phyloP scores from a whole-genome alignment of 192 early-diverging fungal species.

The Backusella tarrabulga region DNA sequence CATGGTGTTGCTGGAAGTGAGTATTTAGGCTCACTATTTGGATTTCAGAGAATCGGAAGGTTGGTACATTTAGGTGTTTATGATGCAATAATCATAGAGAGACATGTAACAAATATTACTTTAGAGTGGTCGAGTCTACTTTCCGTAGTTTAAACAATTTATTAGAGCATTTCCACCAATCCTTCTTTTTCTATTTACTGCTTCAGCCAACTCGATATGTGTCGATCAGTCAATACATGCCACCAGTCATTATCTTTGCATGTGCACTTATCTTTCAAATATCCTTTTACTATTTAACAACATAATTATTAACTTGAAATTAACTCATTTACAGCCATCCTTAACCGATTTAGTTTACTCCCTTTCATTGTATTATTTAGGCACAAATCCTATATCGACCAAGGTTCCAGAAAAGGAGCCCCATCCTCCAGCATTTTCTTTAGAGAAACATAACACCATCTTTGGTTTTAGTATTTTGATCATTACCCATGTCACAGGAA shows the following conservation, averaged over 20 bases:
- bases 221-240: conserved; percentile 88
- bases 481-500: conserved; percentile 30
- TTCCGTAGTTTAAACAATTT: conserved; percentile 88
- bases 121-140: conserved; percentile 75
- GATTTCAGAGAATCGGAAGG: conserved; percentile 51
- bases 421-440: conserved; percentile 26
- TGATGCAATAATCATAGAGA: not conserved
- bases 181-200: conserved; percentile 97
- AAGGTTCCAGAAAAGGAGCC: not conserved
- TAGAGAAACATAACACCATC: conserved; percentile 21
- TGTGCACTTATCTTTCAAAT: conserved; percentile 70
- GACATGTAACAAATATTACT: not conserved
- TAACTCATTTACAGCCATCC: conserved; percentile 32
- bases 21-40: conserved; percentile 35
- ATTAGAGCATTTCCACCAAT: conserved; percentile 92
- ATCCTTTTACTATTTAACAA: conserved; percentile 47
- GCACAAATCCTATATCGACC: not conserved
- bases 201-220: conserved; percentile 75
- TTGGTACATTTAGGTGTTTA: conserved; percentile 22
- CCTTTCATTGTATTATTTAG: conserved; percentile 41
- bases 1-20: conserved; percentile 42
- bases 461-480: conserved; percentile 31
- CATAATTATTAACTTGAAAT: conserved; percentile 31
- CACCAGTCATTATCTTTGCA: conserved; percentile 76
- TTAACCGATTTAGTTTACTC: conserved; percentile 40